Percentiles rank a stretch among this genome's conserved stretches.
Conservation (phyloP, 306 rosid species). For the Canavalia gladiata region DNA sequence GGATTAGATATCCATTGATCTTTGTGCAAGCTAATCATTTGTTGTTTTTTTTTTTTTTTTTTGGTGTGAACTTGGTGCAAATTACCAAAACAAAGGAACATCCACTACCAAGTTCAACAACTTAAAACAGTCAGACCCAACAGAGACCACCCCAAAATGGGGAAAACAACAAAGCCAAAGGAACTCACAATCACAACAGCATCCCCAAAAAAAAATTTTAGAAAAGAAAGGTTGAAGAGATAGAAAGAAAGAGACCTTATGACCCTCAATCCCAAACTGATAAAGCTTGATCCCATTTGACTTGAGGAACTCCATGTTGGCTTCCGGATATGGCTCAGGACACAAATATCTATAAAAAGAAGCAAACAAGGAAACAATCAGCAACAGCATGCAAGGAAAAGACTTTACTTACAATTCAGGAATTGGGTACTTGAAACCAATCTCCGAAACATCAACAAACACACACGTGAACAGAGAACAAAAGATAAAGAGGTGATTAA, state of each 20-base stretch:
- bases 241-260: conserved; percentile 66
- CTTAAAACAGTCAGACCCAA: conserved; percentile 12
- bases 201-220: neutral
- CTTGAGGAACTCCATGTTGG: conserved; percentile 86
- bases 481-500: neutral
- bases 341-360: conserved; percentile 76
- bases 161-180: neutral
- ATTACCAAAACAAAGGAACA: conserved; percentile 3
- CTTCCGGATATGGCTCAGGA: conserved; percentile 92
- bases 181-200: neutral
- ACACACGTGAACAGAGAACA: neutral
- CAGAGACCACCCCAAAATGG: conserved; percentile 8
- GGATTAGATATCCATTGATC: conserved; percentile 39
- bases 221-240: neutral
- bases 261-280: conserved; percentile 96
- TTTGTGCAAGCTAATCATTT: conserved; percentile 36
- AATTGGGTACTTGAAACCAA: conserved; percentile 34
- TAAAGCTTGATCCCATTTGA: conserved; percentile 82
- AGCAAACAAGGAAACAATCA: conserved; percentile 34
- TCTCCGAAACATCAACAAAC: neutral
- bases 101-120: conserved; percentile 9
- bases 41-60: neutral
- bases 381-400: neutral
- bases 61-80: conserved; percentile 9
- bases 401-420: conserved; percentile 28